These are phyloP conservation scores for Medicago lupulina DNA, from an alignment of 306 rosid genomes.

Conservation along the genomic window DNA sequence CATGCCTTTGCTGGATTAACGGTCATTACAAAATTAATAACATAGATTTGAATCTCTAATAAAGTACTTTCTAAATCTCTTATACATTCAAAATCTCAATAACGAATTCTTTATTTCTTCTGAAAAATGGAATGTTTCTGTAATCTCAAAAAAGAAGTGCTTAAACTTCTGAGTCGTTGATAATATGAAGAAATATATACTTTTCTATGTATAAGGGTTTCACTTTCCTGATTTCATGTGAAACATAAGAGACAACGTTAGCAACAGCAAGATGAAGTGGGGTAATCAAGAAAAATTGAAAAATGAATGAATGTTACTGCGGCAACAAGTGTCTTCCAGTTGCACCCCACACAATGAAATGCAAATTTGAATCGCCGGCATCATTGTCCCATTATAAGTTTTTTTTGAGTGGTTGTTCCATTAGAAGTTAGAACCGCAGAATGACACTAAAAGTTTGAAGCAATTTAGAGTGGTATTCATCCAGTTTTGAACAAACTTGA, in stretches of 20 bases:
- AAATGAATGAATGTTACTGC: constrained; percentile 30
- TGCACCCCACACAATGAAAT: constrained; percentile 35
- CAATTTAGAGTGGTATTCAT: constrained; percentile 38
- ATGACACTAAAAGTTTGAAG: constrained; percentile 33
- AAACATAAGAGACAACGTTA: neutral
- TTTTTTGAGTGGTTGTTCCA: neutral
- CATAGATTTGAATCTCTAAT: neutral
- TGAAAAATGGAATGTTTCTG: neutral
- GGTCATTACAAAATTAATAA: neutral
- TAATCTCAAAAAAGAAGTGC: neutral
- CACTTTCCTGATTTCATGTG: neutral
- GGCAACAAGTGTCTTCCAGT: constrained; percentile 34
- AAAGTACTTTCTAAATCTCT: neutral
- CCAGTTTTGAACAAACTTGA: constrained; percentile 66
- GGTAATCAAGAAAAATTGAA: constrained; percentile 33
- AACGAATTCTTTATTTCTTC: neutral
- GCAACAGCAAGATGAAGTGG: neutral
- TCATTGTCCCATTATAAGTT: constrained; percentile 13
- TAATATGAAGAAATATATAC: constrained; percentile 4
- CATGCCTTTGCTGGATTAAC: neutral
- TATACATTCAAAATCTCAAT: neutral
- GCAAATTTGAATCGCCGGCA: constrained; percentile 12
- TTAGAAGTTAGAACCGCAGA: constrained; percentile 7
- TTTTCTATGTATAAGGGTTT: constrained; percentile 4
- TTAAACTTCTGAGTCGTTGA: neutral